Percentiles rank a stretch among this genome's conserved stretches.
Evolutionary conservation across 2,329 filamentous ascomycete genomes (phyloP).

Genomic region (Bertia moriformis): DNA sequence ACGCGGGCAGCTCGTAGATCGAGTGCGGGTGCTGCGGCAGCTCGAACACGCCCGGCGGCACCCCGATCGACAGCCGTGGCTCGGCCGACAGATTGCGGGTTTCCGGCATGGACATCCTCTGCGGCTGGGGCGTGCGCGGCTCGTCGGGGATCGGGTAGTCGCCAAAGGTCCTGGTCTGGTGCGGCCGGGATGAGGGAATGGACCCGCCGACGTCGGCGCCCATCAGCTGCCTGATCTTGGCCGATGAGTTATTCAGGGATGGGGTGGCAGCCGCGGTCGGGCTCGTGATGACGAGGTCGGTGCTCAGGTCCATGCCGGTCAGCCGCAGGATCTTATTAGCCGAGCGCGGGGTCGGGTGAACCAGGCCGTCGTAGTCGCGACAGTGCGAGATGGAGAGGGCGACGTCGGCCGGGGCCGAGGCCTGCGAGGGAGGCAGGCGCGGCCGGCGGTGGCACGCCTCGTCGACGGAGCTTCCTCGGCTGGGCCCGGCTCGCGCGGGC

Average conservation of each 20-base stretch:
- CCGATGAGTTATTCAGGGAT: slow-evolving; percentile 14
- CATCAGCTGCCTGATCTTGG: slow-evolving; percentile 25
- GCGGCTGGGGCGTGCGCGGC: neutral
- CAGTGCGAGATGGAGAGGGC: too few relatives aligned
- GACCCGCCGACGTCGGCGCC: slow-evolving; percentile 8
- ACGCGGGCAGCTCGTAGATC: too few relatives aligned
- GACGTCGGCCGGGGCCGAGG: too few relatives aligned
- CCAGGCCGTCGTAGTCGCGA: neutral
- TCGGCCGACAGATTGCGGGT: neutral
- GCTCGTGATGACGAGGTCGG: slow-evolving; percentile 1
- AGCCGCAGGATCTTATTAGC: slow-evolving; percentile 7
- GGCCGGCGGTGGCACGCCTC: neutral
- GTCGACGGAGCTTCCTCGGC: neutral
- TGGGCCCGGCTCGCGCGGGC: too few relatives aligned
- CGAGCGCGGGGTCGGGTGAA: neutral
- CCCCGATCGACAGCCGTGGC: neutral
- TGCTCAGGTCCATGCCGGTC: slow-evolving; percentile 3
- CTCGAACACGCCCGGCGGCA: neutral
- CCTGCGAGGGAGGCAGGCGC: too few relatives aligned
- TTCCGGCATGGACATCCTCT: neutral
- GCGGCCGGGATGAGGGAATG: neutral
- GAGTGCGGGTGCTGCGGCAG: neutral
- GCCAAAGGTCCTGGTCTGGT: neutral
- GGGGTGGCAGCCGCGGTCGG: slow-evolving; percentile 8
- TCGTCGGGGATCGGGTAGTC: neutral